phyloP scores from a whole-genome alignment of 2,329 filamentous ascomycete species.

The Claviceps monticola region DNA sequence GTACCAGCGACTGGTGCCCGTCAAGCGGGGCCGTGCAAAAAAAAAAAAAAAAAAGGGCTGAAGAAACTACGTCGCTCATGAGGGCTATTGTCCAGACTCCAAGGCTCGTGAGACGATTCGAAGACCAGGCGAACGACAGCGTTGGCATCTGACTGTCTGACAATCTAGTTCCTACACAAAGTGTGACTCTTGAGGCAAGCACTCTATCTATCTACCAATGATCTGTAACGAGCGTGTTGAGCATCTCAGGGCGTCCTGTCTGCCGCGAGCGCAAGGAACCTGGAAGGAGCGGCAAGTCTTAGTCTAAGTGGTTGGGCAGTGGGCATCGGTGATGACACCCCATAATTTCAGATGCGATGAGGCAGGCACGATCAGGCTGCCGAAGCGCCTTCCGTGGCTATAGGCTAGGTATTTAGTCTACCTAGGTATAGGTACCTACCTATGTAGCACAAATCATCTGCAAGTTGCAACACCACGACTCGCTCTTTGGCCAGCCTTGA shows the following conservation, averaged over 20 bases:
- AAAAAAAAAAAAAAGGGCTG: background rate
- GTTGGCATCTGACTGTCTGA: background rate
- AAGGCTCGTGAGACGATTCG: background rate
- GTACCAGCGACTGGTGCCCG: background rate
- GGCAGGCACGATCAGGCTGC: background rate
- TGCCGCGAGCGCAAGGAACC: background rate
- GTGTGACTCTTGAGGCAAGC: background rate
- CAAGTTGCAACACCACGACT: background rate
- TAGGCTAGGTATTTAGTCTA: background rate
- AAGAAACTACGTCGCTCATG: no score
- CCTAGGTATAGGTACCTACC: no score
- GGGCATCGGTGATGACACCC: background rate
- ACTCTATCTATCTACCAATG: background rate
- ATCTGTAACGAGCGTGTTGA: no score
- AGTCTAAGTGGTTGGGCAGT: no score
- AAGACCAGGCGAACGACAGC: background rate
- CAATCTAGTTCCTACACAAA: background rate
- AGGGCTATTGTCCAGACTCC: background rate
- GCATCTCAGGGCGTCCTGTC: no score
- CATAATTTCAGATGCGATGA: no score
- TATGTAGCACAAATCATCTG: background rate
- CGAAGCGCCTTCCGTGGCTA: background rate
- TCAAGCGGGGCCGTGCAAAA: background rate
- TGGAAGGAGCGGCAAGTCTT: background rate
- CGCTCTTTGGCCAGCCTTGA: background rate